Percentiles rank a stretch among this genome's conserved stretches.
These are phyloP conservation scores for Salvia splendens DNA, from an alignment of 257 asterid genomes.

Conservation along the genomic window DNA sequence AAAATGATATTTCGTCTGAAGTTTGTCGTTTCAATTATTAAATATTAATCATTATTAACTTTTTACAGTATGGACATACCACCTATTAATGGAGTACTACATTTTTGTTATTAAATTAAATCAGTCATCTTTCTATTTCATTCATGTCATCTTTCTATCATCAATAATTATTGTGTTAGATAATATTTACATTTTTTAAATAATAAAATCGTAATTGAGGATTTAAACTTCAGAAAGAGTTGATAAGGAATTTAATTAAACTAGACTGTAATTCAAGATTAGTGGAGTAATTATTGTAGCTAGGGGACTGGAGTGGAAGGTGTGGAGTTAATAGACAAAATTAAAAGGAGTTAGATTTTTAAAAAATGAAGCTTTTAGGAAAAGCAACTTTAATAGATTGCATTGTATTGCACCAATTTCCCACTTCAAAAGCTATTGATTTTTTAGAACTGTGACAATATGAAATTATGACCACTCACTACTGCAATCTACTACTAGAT, in stretches of 20 bases:
- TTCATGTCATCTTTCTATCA: no score
- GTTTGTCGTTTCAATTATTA: neutral
- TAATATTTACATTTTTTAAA: no score
- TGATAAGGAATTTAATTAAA: no score
- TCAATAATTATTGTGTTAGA: no score
- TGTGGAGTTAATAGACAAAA: neutral
- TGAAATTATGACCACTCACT: conserved; percentile 15
- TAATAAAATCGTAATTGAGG: no score
- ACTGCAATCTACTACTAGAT: neutral
- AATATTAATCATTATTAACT: neutral
- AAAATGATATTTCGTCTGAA: neutral
- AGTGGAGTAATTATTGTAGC: neutral
- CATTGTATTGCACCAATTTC: conserved; percentile 26
- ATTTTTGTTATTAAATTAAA: neutral
- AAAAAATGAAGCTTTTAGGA: conserved; percentile 38
- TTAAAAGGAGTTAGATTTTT: conserved; percentile 11
- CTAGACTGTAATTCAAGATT: no score
- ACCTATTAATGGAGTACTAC: neutral
- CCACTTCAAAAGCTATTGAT: neutral
- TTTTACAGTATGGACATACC: neutral
- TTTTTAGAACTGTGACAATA: neutral
- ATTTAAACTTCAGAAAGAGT: no score
- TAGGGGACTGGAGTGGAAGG: conserved; percentile 11
- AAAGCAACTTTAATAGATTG: conserved; percentile 38
- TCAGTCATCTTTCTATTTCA: no score